These are phyloP conservation scores for Pterula multifida DNA, from an alignment of 1,284 basidiomycete genomes.

Conservation along the genomic window DNA sequence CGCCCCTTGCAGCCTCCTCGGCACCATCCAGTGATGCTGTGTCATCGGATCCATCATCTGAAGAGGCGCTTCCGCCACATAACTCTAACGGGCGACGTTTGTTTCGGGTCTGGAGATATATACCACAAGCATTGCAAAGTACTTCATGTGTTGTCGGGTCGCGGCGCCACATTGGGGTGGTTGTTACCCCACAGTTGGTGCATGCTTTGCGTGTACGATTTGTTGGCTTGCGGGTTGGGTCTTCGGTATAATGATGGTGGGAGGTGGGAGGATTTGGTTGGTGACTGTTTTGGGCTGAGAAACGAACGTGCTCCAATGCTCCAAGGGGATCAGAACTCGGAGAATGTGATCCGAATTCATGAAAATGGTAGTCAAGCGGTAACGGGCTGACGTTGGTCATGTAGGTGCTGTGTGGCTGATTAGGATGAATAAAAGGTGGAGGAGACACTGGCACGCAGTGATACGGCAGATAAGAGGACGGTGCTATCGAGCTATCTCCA, in stretches of 20 bases:
- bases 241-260: not conserved
- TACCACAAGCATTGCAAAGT: constrained; percentile 12
- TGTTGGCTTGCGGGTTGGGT: not conserved
- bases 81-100: not conserved
- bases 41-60: not conserved
- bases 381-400: too few species aligned
- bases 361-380: too few species aligned
- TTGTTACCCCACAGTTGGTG: not conserved
- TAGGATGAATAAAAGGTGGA: too few species aligned
- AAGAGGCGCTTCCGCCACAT: not conserved
- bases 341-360: too few species aligned
- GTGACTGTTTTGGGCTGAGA: too few species aligned
- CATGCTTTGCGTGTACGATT: not conserved
- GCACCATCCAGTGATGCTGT: not conserved
- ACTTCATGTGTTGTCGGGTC: constrained; percentile 8
- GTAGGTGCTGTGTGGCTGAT: too few species aligned
- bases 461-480: too few species aligned
- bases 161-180: constrained; percentile 8
- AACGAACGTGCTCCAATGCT: too few species aligned
- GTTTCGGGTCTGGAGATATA: constrained; percentile 9
- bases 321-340: too few species aligned
- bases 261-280: not conserved
- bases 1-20: constrained; percentile 1
- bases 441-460: too few species aligned
- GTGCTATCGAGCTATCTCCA: too few species aligned